These are phyloP conservation scores for Mycena sanguinolenta DNA, from an alignment of 768 basidiomycete species.

Conservation along the genomic window DNA sequence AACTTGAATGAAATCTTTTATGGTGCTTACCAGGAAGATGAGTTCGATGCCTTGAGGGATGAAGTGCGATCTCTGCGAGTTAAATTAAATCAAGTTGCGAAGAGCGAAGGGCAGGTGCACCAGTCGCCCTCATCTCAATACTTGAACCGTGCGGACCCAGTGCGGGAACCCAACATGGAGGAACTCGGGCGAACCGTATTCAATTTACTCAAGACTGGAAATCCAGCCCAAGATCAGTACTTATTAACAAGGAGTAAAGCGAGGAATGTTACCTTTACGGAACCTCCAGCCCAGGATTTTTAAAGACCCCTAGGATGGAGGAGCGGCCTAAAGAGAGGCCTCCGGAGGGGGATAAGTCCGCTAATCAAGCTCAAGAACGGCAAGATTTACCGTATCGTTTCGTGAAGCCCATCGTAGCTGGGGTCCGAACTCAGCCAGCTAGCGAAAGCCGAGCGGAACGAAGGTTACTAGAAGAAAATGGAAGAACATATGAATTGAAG, in stretches of 20 bases:
- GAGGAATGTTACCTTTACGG: background rate
- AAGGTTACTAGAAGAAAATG: background rate
- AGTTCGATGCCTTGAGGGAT: background rate
- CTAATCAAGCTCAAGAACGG: background rate
- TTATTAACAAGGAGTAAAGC: background rate
- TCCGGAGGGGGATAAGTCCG: background rate
- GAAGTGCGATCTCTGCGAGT: constrained; percentile 2
- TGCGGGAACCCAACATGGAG: background rate
- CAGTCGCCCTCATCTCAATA: too few relatives aligned
- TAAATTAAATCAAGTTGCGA: background rate
- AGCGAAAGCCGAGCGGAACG: background rate
- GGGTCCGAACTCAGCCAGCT: constrained; percentile 11
- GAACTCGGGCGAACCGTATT: background rate
- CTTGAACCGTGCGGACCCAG: background rate
- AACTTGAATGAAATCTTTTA: background rate
- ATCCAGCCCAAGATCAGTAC: background rate
- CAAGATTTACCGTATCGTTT: constrained; percentile 6
- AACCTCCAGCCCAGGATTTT: constrained; percentile 12
- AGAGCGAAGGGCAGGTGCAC: background rate
- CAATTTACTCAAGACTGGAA: background rate
- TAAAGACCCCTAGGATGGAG: constrained; percentile 7
- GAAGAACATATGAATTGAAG: constrained; percentile 4
- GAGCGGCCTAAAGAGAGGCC: background rate
- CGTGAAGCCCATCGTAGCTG: background rate
- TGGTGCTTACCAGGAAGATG: background rate